phyloP scores from a whole-genome alignment of 768 basidiomycete genomes.

The Rhodotorula diobovata region DNA sequence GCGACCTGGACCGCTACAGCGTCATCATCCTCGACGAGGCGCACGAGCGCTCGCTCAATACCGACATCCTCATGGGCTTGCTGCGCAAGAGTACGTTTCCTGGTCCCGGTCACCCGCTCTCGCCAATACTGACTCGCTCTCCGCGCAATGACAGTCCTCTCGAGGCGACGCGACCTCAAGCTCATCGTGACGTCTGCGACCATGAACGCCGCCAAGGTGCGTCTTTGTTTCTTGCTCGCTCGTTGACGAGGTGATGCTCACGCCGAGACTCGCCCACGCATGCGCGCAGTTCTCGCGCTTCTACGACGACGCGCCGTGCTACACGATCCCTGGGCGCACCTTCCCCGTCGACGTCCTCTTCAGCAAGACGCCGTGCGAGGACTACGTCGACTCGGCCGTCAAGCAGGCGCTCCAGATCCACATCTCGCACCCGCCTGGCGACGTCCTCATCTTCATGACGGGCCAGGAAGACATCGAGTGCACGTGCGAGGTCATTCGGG shows the following conservation, averaged over 20 bases:
- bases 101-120: constrained; percentile 7
- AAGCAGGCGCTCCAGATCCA: constrained; percentile 98
- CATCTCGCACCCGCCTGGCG: constrained; percentile 82
- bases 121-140: not conserved
- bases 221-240: constrained; percentile 6
- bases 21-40: constrained; percentile 99
- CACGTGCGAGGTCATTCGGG: constrained; percentile 88
- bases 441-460: constrained; percentile 98
- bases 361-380: constrained; percentile 95
- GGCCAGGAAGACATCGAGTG: constrained; percentile 99
- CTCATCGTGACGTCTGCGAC: constrained; percentile 98
- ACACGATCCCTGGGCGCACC: constrained; percentile 88
- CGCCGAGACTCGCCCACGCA: not conserved
- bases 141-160: constrained; percentile 57
- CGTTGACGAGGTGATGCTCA: not conserved
- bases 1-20: constrained; percentile 94
- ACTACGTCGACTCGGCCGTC: constrained; percentile 96
- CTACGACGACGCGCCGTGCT: constrained; percentile 90
- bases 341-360: constrained; percentile 97
- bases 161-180: constrained; percentile 84
- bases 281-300: constrained; percentile 75
- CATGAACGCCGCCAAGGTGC: constrained; percentile 97
- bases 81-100: constrained; percentile 72
- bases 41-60: constrained; percentile 93
- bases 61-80: constrained; percentile 96